A percentile compares a stretch with the other conserved stretches of the same genome.
phyloP scores from a whole-genome alignment of 108 stramenopile genomes.

The Craspedostauros australis region DNA sequence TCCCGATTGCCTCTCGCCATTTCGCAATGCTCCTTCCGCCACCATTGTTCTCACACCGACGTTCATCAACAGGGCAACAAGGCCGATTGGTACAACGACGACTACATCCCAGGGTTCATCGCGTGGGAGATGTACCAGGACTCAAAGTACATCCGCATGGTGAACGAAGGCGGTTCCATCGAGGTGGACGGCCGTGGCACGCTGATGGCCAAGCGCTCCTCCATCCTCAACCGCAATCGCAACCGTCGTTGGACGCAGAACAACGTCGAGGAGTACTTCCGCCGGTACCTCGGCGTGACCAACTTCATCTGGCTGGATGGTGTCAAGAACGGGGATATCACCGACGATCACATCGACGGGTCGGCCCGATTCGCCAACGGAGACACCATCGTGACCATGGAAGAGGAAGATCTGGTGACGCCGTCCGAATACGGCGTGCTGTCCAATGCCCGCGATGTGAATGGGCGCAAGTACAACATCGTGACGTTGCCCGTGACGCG shows the following conservation, averaged over 20 bases:
- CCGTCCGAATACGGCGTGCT: conserved; percentile 26
- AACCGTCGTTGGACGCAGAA: conserved; percentile 32
- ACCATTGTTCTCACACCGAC: too few species aligned
- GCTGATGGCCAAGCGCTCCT: conserved; percentile 38
- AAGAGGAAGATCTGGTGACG: conserved; percentile 18
- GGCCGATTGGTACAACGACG: conserved; percentile 9
- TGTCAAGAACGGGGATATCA: conserved; percentile 21
- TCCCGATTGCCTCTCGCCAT: too few species aligned
- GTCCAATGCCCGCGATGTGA: conserved; percentile 19
- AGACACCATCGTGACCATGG: conserved; percentile 31
- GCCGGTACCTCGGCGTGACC: conserved; percentile 29
- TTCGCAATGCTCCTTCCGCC: too few species aligned
- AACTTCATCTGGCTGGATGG: conserved; percentile 45
- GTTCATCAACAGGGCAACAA: conserved; percentile 5
- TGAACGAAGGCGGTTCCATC: conserved; percentile 41
- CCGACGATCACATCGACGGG: conserved; percentile 46
- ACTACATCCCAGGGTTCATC: conserved; percentile 19
- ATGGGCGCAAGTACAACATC: conserved; percentile 21
- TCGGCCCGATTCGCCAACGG: conserved; percentile 36
- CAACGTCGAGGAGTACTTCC: conserved; percentile 34
- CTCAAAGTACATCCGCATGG: conserved; percentile 18
- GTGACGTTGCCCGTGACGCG: conserved; percentile 30
- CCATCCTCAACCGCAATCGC: conserved; percentile 35
- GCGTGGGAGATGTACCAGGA: conserved; percentile 8
- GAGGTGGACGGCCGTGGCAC: conserved; percentile 43